Evolutionary conservation across 306 rosid genomes (phyloP).

Genomic region (Cicer cuneatum): DNA sequence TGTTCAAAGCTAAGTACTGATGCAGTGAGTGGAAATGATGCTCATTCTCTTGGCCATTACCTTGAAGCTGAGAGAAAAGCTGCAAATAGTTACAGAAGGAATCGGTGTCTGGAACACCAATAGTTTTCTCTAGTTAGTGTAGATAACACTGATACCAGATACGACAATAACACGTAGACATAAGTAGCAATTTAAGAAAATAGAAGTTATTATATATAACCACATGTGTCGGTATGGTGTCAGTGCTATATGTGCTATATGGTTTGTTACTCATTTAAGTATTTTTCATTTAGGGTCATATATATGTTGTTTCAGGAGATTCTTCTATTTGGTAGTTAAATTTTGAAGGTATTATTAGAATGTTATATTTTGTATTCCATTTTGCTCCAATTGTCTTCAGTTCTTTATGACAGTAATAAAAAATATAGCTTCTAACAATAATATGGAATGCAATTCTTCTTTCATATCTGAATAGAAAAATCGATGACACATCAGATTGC

Average conservation of each 20-base stretch:
- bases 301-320: neutral
- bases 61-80: slow-evolving; percentile 75
- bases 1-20: slow-evolving; percentile 70
- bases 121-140: slow-evolving; percentile 54
- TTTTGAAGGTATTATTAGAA: slow-evolving; percentile 15
- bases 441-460: neutral
- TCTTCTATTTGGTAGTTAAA: slow-evolving; percentile 21
- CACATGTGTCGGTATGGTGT: too few species aligned
- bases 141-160: slow-evolving; percentile 12
- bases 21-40: slow-evolving; percentile 51
- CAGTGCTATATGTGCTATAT: too few species aligned
- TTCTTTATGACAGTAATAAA: slow-evolving; percentile 18
- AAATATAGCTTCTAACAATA: neutral
- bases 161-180: too few species aligned
- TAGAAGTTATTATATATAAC: too few species aligned
- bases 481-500: neutral
- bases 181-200: too few species aligned
- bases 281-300: neutral
- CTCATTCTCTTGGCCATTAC: slow-evolving; percentile 71
- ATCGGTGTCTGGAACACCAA: slow-evolving; percentile 43
- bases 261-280: neutral
- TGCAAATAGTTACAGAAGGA: slow-evolving; percentile 46
- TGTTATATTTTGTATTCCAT: neutral
- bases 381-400: slow-evolving; percentile 3
- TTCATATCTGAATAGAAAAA: neutral